Evolutionary conservation across 495 filamentous ascomycete species (phyloP), one percentile per base, ranked within the genome.

Genomic region (Lasiosphaeris hirsuta): DNA sequence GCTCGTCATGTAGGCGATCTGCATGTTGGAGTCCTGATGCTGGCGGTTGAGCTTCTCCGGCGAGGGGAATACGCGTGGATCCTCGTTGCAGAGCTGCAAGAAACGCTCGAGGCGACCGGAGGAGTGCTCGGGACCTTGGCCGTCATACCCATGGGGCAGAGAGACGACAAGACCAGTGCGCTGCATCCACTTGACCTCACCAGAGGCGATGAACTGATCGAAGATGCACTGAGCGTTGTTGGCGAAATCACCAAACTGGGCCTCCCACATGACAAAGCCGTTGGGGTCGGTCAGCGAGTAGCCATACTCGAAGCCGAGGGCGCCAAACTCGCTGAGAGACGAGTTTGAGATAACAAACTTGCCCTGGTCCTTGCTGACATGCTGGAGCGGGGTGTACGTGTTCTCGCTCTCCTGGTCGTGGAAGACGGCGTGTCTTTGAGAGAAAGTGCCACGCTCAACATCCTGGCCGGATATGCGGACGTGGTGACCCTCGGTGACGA

Each of bases 11-110:
- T 89, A 95, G 56, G 84, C 90, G 71, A 98, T 87, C 80, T 98
- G 94, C 91, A 98, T 96, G 77, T 98, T 98, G 81, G 89, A 95
- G 76, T 98, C 94, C 77, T 98, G 94, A 79, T 98, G 94, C 73
- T 98, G 94, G 65, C 94, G 91, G 34, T 96, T 87, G 47, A 97
- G 84, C 80, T 94, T 96, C 59, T 95, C 89, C 18, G 78, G 74
- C 3, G 83, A 76, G 45, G 94, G 94, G 84, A 90, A 97, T 58
- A 95, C 79, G 53, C 95, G 89, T 35, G 94, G 91, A 72, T 98
- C 94, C 72, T 98, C 94, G 76, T 98, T 97, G 77, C 89, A 96
- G 60, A 98, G 85, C 74, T 97, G 95, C 57, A 98, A 80, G 78
- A 94, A 98, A 63, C 94, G 87, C 78, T 98, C 94, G 80, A 98